Evolutionary conservation across 768 basidiomycete species (phyloP).

Genomic region (Nidula microcarpa): DNA sequence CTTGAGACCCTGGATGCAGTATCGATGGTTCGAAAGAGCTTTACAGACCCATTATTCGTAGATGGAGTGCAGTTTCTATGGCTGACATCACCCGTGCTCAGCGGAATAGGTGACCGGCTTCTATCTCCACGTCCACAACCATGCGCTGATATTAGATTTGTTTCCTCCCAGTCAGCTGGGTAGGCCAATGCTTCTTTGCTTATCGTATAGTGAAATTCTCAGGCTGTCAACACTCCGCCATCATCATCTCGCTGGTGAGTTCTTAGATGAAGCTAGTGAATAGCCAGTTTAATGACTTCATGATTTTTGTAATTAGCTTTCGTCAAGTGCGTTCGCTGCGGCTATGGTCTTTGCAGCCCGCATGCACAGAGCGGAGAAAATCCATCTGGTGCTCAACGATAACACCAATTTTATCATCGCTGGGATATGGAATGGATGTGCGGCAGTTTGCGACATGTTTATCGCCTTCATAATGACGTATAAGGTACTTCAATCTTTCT

Average conservation of each 20-base stretch:
- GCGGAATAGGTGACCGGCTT: not conserved
- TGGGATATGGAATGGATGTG: not conserved
- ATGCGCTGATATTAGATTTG: not conserved
- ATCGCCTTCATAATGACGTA: not conserved
- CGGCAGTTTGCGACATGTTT: not conserved
- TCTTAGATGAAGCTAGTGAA: not conserved
- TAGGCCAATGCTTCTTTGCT: not conserved
- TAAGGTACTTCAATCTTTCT: not conserved
- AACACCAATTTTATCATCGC: not conserved
- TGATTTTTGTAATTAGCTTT: not conserved
- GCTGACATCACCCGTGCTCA: not conserved
- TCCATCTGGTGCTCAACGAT: not conserved
- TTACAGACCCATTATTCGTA: not conserved
- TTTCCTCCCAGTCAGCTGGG: not conserved
- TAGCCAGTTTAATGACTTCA: not conserved
- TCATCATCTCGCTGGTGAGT: not conserved
- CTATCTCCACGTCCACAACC: not conserved
- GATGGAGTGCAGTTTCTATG: not conserved
- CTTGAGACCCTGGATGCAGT: slow-evolving; percentile 2
- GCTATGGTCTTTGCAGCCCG: not conserved
- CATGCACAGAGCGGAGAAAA: not conserved
- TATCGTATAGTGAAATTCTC: not conserved
- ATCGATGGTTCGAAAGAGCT: slow-evolving; percentile 1
- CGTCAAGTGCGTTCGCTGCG: not conserved
- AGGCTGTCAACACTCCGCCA: not conserved